Evolutionary conservation across 2,329 filamentous ascomycete genomes (phyloP), one percentile per base, ranked within the genome.

Genomic region (Diaporthe amygdali): DNA sequence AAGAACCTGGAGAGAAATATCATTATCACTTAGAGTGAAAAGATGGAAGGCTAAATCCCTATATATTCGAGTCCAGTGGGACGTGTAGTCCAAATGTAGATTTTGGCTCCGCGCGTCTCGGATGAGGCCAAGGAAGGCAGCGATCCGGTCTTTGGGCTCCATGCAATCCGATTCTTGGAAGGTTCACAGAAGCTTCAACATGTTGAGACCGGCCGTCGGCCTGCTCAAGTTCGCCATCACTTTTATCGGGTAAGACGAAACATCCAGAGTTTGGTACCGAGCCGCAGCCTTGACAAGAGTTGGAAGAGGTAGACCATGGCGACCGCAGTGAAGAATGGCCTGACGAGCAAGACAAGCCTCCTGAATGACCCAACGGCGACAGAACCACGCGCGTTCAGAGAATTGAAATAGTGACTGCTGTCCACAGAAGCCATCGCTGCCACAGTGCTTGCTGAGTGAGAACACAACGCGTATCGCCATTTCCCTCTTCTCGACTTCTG

Each of bases 361-460:
- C n/a, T 66, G 61, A 8, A 66, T 34, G 22, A 49, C 30, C 61
- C 61, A 66, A n/a, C 61, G 61, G 15, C 61, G 61, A 7, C 37
- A 66, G 30, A 66, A 66, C 37, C 37, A 66, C 8, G 61, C 20
- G 15, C 61, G 39, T 5, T 66, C 30, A 27, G 25, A 30, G 61
- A 66, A 51, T 7, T n/a, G n/a, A n/a, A n/a, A n/a, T n/a, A n/a
- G n/a, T n/a, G n/a, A n/a, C n/a, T n/a, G n/a, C n/a, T n/a, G n/a
- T n/a, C n/a, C n/a, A n/a, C n/a, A n/a, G n/a, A n/a, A n/a, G n/a
- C n/a, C n/a, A n/a, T n/a, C n/a, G n/a, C n/a, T n/a, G n/a, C n/a
- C n/a, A n/a, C n/a, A n/a, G n/a, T n/a, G n/a, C n/a, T n/a, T n/a
- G n/a, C n/a, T n/a, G n/a, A n/a, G n/a, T n/a, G n/a, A n/a, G n/a